A percentile compares a stretch with the other conserved stretches of the same genome.
Evolutionary conservation across 2,329 filamentous ascomycete species (phyloP).

Genomic region (Aspergillus ochraceus): DNA sequence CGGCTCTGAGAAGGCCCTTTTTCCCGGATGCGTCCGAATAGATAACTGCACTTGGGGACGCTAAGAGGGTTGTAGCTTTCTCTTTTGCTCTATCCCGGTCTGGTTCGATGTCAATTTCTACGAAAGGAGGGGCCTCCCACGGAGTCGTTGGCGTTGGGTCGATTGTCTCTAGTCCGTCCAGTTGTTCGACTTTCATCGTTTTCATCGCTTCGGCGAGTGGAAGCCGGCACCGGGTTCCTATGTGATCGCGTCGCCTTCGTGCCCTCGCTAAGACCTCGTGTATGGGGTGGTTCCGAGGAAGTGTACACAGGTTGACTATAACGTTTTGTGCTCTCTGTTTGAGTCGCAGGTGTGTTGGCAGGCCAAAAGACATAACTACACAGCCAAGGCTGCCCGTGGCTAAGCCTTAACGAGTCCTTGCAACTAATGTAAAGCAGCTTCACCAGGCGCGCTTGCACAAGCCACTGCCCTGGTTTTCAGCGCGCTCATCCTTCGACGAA

Average conservation of each 20-base stretch:
- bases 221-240: no score
- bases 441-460: slow-evolving; percentile 10
- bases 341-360: no score
- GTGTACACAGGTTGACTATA: no score
- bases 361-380: slow-evolving; percentile 6
- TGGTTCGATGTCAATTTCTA: slow-evolving; percentile 22
- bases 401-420: slow-evolving; percentile 5
- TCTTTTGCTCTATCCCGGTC: slow-evolving; percentile 22
- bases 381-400: slow-evolving; percentile 11
- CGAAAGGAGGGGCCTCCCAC: slow-evolving; percentile 21
- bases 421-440: slow-evolving; percentile 7
- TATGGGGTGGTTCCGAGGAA: no score
- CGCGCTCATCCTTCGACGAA: slow-evolving; percentile 4
- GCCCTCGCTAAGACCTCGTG: no score
- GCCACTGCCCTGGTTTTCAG: slow-evolving; percentile 14
- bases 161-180: slow-evolving; percentile 24
- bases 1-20: slow-evolving; percentile 18
- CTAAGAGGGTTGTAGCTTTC: slow-evolving; percentile 10
- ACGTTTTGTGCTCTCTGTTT: no score
- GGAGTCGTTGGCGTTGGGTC: slow-evolving; percentile 19
- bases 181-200: no score
- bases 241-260: no score
- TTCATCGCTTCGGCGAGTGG: no score
- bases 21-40: slow-evolving; percentile 20
- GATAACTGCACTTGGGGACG: slow-evolving; percentile 12